Evolutionary conservation across 2,329 filamentous ascomycete genomes (phyloP).

Genomic region (Epichloe scottii): DNA sequence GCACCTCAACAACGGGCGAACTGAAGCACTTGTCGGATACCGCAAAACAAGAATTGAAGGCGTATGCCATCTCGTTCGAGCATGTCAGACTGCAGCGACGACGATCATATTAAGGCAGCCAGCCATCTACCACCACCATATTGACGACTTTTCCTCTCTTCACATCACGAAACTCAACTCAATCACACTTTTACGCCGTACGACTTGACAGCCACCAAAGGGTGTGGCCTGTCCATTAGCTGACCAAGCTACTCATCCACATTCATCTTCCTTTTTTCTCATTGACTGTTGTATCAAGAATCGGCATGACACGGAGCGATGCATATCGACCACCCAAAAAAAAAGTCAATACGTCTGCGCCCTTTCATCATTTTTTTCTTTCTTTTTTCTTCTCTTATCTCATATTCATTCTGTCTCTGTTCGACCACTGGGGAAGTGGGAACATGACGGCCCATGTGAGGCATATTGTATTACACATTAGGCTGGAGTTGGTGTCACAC

Average conservation of each 20-base stretch:
- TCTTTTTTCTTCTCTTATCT: slow-evolving; percentile 11
- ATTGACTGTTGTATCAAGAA: slow-evolving; percentile 29
- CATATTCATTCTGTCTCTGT: slow-evolving; percentile 10
- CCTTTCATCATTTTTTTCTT: slow-evolving; percentile 11
- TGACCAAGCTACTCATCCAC: background rate
- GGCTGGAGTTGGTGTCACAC: slow-evolving; percentile 16
- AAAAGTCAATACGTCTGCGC: background rate
- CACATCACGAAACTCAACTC: slow-evolving; percentile 1
- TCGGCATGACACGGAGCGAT: slow-evolving; percentile 36
- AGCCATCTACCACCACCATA: background rate
- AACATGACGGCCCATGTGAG: slow-evolving; percentile 11
- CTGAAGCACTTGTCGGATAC: slow-evolving; percentile 55
- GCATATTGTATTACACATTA: slow-evolving; percentile 19
- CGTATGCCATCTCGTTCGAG: slow-evolving; percentile 83
- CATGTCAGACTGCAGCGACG: slow-evolving; percentile 53
- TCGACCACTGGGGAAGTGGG: slow-evolving; percentile 12
- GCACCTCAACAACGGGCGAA: slow-evolving; percentile 42
- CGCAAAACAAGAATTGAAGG: slow-evolving; percentile 65
- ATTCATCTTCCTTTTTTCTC: slow-evolving; percentile 8
- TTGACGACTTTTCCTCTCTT: background rate
- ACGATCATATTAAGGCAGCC: slow-evolving; percentile 35
- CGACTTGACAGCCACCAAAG: slow-evolving; percentile 5
- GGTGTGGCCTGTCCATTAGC: background rate
- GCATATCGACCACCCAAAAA: slow-evolving; percentile 29
- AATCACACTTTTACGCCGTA: slow-evolving; percentile 7